These are phyloP conservation scores for Phytophthora capsici DNA, from an alignment of 352 stramenopile species.

Conservation along the genomic window DNA sequence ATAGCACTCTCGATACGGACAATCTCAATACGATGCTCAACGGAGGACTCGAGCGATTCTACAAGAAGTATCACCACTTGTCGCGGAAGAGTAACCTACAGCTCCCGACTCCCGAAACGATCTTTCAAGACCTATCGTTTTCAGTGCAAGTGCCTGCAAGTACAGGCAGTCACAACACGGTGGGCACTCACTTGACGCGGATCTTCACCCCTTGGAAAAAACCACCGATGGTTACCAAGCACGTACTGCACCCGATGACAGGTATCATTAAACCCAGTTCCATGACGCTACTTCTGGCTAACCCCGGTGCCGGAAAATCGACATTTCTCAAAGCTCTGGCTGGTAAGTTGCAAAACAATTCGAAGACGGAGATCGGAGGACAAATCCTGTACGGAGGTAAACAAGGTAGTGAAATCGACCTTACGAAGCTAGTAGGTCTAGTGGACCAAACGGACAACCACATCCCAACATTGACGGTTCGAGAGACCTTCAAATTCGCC, in stretches of 20 bases:
- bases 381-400: slow-evolving; percentile 34
- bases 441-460: background rate
- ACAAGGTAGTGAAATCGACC: background rate
- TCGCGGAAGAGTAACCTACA: background rate
- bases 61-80: background rate
- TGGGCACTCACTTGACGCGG: slow-evolving; percentile 17
- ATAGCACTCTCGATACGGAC: background rate
- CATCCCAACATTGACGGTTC: background rate
- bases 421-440: background rate
- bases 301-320: slow-evolving; percentile 49
- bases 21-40: background rate
- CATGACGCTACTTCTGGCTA: slow-evolving; percentile 27
- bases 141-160: slow-evolving; percentile 35
- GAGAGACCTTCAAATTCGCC: background rate
- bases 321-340: slow-evolving; percentile 63
- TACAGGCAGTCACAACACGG: slow-evolving; percentile 46
- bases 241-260: slow-evolving; percentile 54
- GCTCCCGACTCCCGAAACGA: background rate
- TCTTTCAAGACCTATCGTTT: slow-evolving; percentile 1
- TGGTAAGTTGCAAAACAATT: slow-evolving; percentile 54
- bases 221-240: slow-evolving; percentile 30
- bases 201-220: background rate
- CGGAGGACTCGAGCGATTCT: background rate
- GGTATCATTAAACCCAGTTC: slow-evolving; percentile 55
- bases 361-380: slow-evolving; percentile 26